Evolutionary conservation across 1,284 basidiomycete genomes (phyloP).

Genomic region (Rhizoctonia solani): DNA sequence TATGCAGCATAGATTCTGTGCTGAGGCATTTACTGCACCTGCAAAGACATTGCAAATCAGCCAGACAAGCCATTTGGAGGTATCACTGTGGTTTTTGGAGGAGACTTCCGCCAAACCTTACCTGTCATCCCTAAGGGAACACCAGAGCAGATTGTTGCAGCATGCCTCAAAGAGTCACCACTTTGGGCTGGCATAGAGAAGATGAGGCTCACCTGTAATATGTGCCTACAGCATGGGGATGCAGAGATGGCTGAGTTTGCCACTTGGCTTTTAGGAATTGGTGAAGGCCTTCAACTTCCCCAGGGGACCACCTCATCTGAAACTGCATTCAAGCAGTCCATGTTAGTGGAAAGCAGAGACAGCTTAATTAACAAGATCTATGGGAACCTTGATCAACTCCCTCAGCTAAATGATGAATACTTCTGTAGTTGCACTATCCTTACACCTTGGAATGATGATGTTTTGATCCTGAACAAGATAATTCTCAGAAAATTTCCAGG

Average conservation of each 20-base stretch:
- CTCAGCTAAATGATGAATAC: constrained; percentile 40
- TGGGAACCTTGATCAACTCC: constrained; percentile 39
- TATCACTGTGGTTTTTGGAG: constrained; percentile 49
- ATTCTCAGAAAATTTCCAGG: constrained; percentile 46
- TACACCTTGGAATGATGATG: constrained; percentile 48
- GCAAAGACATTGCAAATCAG: constrained; percentile 44
- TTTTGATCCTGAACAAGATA: constrained; percentile 45
- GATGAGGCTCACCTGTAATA: constrained; percentile 47
- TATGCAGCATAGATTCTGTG: constrained; percentile 45
- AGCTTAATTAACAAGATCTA: constrained; percentile 47
- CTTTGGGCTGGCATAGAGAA: constrained; percentile 48
- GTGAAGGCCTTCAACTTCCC: constrained; percentile 45
- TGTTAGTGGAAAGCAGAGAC: constrained; percentile 40
- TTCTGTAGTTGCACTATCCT: constrained; percentile 49
- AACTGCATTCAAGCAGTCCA: constrained; percentile 44
- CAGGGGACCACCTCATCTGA: constrained; percentile 37
- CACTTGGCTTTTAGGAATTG: constrained; percentile 51
- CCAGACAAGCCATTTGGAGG: constrained; percentile 48
- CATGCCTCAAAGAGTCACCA: constrained; percentile 45
- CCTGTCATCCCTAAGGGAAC: constrained; percentile 49
- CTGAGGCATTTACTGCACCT: constrained; percentile 47
- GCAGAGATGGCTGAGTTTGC: constrained; percentile 46
- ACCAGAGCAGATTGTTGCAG: constrained; percentile 47
- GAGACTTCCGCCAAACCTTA: constrained; percentile 51
- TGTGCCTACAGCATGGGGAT: constrained; percentile 46